These are phyloP conservation scores for Ophiostoma fasciatum DNA, from an alignment of 2,329 filamentous ascomycete genomes.

Conservation along the genomic window DNA sequence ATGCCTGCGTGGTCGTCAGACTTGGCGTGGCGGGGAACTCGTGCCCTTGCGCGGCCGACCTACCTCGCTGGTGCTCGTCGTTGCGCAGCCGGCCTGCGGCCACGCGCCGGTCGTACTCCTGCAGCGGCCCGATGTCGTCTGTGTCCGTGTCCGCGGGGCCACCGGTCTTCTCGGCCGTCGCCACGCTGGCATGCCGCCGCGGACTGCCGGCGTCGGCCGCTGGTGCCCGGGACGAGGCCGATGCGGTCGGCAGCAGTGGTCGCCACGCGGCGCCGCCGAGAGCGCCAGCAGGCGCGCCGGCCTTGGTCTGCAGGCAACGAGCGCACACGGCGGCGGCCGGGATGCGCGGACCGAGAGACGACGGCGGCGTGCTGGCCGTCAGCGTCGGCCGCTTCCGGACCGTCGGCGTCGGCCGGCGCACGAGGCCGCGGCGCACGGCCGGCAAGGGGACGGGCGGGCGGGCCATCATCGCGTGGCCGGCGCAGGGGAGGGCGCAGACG, in stretches of 20 bases:
- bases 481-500: too few relatives aligned
- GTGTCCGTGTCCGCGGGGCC: background rate
- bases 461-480: conserved; percentile 5
- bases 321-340: background rate
- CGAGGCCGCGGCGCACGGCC: conserved; percentile 7
- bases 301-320: conserved; percentile 8
- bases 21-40: background rate
- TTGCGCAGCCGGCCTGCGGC: conserved; percentile 59
- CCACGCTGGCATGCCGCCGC: conserved; percentile 8
- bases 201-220: conserved; percentile 6
- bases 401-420: conserved; percentile 4
- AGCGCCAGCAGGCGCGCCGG: background rate
- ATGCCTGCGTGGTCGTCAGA: too few relatives aligned
- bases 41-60: background rate
- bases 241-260: too few relatives aligned
- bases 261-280: too few relatives aligned
- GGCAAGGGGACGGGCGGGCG: conserved; percentile 3
- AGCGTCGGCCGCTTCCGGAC: conserved; percentile 2
- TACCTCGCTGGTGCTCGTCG: conserved; percentile 83
- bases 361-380: background rate
- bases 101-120: conserved; percentile 79
- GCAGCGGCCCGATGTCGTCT: conserved; percentile 52
- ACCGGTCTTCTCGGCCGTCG: conserved; percentile 11
- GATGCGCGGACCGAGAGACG: background rate
- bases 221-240: background rate